Percentiles rank a stretch among this genome's conserved stretches.
phyloP scores from a whole-genome alignment of 441 rosid species.

The Populus tomentosa region DNA sequence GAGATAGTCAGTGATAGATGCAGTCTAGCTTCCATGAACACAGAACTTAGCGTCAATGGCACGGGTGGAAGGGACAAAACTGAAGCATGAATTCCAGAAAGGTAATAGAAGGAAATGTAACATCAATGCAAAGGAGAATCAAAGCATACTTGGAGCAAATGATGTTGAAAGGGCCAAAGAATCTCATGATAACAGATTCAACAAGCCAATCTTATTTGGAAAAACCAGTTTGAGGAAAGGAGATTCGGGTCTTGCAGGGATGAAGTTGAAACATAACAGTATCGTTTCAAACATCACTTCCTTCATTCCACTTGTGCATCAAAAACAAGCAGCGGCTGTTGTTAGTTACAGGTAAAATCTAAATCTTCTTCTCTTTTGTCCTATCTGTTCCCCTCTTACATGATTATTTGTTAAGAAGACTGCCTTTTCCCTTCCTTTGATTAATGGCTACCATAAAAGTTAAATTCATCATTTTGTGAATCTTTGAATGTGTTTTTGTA shows the following conservation, averaged over 20 bases:
- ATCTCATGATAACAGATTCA: constrained; percentile 45
- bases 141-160: constrained; percentile 23
- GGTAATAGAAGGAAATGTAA: constrained; percentile 43
- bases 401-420: not conserved
- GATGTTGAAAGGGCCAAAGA: constrained; percentile 34
- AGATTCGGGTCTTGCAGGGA: constrained; percentile 38
- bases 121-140: constrained; percentile 45
- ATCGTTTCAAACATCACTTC: constrained; percentile 78
- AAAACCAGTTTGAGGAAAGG: constrained; percentile 40
- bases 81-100: too few relatives aligned
- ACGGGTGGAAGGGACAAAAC: too few relatives aligned
- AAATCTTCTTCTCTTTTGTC: not conserved
- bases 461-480: not conserved
- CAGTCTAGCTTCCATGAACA: constrained; percentile 65
- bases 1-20: constrained; percentile 27
- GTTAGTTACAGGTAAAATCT: constrained; percentile 53
- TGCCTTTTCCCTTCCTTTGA: not conserved
- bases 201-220: constrained; percentile 54
- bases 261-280: constrained; percentile 56
- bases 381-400: not conserved
- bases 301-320: constrained; percentile 82
- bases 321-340: constrained; percentile 59
- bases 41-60: too few relatives aligned
- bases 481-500: not conserved
- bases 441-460: not conserved